Base-by-base conservation (phyloP, 306 rosid species). In the Rubus parviflorus region DNA sequence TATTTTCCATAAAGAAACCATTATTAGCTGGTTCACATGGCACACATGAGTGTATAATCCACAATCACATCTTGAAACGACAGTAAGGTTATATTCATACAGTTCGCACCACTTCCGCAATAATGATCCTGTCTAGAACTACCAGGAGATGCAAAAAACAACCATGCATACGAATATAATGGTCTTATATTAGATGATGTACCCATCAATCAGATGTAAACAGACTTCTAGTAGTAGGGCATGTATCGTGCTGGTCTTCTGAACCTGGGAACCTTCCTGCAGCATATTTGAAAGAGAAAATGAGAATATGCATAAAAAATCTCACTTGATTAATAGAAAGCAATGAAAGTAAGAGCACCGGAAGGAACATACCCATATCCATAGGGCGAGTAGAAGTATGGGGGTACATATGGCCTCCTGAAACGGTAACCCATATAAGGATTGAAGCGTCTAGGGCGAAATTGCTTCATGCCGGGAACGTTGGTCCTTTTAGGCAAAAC, bases 391-490 rank as follows among this genome's bases (percentile, higher is more conserved):
- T 88, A 90, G 64, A 88, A 86, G 83, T 88, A 89, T 20, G 98
- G 93, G 40, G 99, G 84, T 37, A 88, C 78, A 77, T 92, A 90
- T 42, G 99, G 90, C 89, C 97, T 88, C 89, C 97, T 88, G 72
- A 81, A 74, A 70, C 96, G 93, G 81, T 80, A 87, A 0, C 90
- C 92, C 87, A 60, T 76, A 85, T 92, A 87, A 53, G 98, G 91
- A 83, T 65, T 90, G 82, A 77, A 88, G 45, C 98, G 97, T 74
- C 97, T 87, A 15, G 91, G 87, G 6, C 92, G 89, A 74, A 79
- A 88, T 75, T 92, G 98, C 82, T 95, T 95, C 98, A 95, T 92
- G 77, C 97, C 97, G 42, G 98, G 98, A 69, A 92, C 93, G 79
- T 95, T 95, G 25, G 97, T 95, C 82, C 98, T 89, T 88, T 95